Conservation (phyloP, 208 protist species). For the Leishmania arabica region DNA sequence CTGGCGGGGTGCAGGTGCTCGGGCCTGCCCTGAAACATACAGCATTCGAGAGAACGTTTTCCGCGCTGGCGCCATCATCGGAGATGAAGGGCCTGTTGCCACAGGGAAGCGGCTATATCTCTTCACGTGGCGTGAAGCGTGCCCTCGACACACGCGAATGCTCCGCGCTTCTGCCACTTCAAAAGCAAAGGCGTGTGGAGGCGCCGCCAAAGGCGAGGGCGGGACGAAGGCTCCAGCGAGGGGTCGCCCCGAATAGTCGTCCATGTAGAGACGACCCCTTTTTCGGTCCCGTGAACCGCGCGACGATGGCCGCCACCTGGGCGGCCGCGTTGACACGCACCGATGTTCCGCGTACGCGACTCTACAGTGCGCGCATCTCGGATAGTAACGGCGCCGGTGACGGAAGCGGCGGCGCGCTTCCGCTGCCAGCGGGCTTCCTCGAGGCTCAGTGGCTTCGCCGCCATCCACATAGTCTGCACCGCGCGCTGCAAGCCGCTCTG, state of each 20-base stretch:
- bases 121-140: not conserved
- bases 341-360: constrained; percentile 18
- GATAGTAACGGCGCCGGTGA: not conserved
- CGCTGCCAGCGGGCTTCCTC: constrained; percentile 9
- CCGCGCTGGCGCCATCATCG: not conserved
- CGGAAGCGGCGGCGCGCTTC: not conserved
- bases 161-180: not conserved
- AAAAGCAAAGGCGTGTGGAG: not conserved
- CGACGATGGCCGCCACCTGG: not conserved
- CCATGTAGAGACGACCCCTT: not conserved
- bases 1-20: constrained; percentile 66
- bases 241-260: not conserved
- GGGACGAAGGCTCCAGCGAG: not conserved
- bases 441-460: constrained; percentile 25
- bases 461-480: constrained; percentile 13
- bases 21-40: constrained; percentile 50
- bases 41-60: not conserved
- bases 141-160: not conserved
- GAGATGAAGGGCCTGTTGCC: not conserved
- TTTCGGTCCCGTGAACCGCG: not conserved
- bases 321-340: constrained; percentile 7
- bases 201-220: not conserved
- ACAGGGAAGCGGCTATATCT: not conserved
- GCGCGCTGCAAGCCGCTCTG: constrained; percentile 9
- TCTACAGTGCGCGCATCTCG: constrained; percentile 7